These are phyloP conservation scores for Cystobasidium sp. DNA, from an alignment of 1,284 basidiomycete species.

Conservation along the genomic window DNA sequence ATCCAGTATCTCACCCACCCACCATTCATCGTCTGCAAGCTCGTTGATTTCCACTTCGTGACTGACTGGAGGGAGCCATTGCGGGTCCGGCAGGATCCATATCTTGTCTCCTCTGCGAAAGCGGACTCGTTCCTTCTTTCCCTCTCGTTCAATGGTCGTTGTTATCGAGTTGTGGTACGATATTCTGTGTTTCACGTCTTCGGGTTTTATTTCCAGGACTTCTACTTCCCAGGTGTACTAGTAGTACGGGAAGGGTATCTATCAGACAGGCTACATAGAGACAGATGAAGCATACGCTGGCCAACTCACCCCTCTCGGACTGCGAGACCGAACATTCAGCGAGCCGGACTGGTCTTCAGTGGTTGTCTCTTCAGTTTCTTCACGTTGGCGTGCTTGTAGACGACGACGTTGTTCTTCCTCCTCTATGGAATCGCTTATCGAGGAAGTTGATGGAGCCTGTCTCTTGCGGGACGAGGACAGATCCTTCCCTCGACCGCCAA, in stretches of 20 bases:
- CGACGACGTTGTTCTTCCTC: not conserved
- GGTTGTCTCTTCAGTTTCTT: not conserved
- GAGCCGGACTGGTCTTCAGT: constrained; percentile 5
- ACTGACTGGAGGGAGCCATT: constrained; percentile 25
- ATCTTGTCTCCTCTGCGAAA: constrained; percentile 42
- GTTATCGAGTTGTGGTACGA: constrained; percentile 24
- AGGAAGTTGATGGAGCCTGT: not conserved
- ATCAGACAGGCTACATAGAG: not conserved
- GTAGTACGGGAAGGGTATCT: no score
- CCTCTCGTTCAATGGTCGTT: constrained; percentile 36
- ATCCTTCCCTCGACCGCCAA: not conserved
- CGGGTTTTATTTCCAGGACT: constrained; percentile 24
- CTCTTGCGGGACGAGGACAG: not conserved
- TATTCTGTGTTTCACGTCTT: constrained; percentile 21
- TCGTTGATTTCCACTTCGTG: constrained; percentile 37
- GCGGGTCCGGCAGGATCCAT: constrained; percentile 39
- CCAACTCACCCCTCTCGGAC: constrained; percentile 24
- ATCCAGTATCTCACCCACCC: constrained; percentile 38
- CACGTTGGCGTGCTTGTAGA: not conserved
- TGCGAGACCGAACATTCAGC: constrained; percentile 14
- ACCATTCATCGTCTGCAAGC: constrained; percentile 36
- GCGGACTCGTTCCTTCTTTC: constrained; percentile 37
- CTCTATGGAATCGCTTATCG: not conserved
- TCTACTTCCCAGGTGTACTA: constrained; percentile 39
- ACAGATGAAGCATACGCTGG: not conserved